Conservation (phyloP, 352 stramenopile genomes). For the Phytophthora meadii region DNA sequence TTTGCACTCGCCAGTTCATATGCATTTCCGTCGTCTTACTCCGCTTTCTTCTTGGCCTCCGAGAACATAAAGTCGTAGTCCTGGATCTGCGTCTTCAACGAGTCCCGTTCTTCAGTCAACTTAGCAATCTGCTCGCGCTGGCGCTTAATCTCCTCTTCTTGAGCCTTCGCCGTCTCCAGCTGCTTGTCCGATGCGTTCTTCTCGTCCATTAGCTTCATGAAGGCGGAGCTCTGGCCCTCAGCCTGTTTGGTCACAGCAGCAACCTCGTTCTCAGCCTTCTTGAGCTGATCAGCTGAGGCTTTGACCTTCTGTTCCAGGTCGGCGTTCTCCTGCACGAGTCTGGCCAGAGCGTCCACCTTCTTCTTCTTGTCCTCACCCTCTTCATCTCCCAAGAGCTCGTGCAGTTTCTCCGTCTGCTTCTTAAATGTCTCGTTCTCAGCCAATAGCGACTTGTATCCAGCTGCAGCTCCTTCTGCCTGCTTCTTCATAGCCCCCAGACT, state of each 20-base stretch:
- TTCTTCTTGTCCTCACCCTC: slow-evolving; percentile 52
- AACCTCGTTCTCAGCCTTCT: slow-evolving; percentile 56
- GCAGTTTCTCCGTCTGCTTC: slow-evolving; percentile 74
- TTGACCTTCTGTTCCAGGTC: slow-evolving; percentile 53
- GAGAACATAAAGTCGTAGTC: slow-evolving; percentile 93
- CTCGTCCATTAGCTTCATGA: slow-evolving; percentile 87
- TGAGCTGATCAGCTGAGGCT: slow-evolving; percentile 42
- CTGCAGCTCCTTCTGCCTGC: slow-evolving; percentile 70
- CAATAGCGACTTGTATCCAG: slow-evolving; percentile 72
- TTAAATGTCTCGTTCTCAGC: slow-evolving; percentile 75
- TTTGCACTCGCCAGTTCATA: slow-evolving; percentile 2
- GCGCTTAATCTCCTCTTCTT: slow-evolving; percentile 52
- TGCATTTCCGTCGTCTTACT: slow-evolving; percentile 44
- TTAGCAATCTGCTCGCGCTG: slow-evolving; percentile 55
- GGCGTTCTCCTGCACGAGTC: slow-evolving; percentile 72
- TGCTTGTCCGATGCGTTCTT: slow-evolving; percentile 68
- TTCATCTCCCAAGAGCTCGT: slow-evolving; percentile 48
- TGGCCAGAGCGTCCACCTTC: slow-evolving; percentile 54
- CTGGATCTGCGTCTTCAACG: slow-evolving; percentile 82
- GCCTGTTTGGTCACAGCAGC: slow-evolving; percentile 79
- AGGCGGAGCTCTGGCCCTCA: slow-evolving; percentile 76
- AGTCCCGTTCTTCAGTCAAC: slow-evolving; percentile 68
- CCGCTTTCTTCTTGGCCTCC: slow-evolving; percentile 87
- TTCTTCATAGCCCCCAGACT: slow-evolving; percentile 78
- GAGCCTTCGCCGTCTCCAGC: slow-evolving; percentile 42